A percentile compares a stretch with the other conserved stretches of the same genome.
Evolutionary conservation across 164 flowering plant species (phyloP).

Genomic region (grape (Vitis vinifera)): ASM3070453v1 NC_081805.1:2577501-2578000

Average conservation of each 20-base stretch:
- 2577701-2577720: too few relatives aligned
- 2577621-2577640: not conserved
- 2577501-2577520: too few relatives aligned
- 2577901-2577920: conserved; percentile 83
- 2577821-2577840: conserved; percentile 61
- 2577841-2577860: conserved; percentile 60
- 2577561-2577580: too few relatives aligned
- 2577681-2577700: too few relatives aligned
- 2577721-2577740: not conserved
- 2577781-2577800: conserved; percentile 30
- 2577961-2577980: not conserved
- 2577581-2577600: too few relatives aligned
- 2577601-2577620: too few relatives aligned
- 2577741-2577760: not conserved
- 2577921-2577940: conserved; percentile 15
- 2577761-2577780: not conserved
- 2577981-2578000: too few relatives aligned
- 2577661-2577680: not conserved
- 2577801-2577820: conserved; percentile 78
- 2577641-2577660: conserved; percentile 10
- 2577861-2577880: conserved; percentile 69
- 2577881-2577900: conserved; percentile 64
- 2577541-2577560: too few relatives aligned
- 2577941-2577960: not conserved
- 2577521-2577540: too few relatives aligned